Conservation (phyloP, 768 basidiomycete genomes). For the Sarcomyxa edulis region DNA sequence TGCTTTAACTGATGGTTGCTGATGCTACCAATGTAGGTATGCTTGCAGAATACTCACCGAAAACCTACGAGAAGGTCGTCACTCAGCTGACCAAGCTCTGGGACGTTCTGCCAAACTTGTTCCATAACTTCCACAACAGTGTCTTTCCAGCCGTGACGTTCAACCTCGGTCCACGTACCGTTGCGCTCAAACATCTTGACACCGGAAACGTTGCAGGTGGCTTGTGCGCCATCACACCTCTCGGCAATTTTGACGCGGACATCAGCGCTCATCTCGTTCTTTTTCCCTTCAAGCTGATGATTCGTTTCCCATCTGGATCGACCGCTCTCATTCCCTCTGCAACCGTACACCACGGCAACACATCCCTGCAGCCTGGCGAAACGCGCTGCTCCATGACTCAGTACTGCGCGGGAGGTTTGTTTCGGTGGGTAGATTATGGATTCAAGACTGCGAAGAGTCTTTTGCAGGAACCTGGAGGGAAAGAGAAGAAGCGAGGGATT, state of each 20-base stretch:
- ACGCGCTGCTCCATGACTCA: slow-evolving; percentile 18
- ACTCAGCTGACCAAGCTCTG: background rate
- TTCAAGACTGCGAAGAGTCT: slow-evolving; percentile 1
- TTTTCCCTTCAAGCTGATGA: slow-evolving; percentile 11
- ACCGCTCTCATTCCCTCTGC: slow-evolving; percentile 17
- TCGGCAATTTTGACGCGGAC: slow-evolving; percentile 7
- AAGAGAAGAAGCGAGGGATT: background rate
- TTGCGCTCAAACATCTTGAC: slow-evolving; percentile 2
- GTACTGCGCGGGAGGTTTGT: slow-evolving; percentile 16
- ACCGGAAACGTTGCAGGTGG: slow-evolving; percentile 7
- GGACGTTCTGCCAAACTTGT: slow-evolving; percentile 3
- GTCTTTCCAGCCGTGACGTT: slow-evolving; percentile 4
- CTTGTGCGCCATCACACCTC: slow-evolving; percentile 10
- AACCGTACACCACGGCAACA: slow-evolving; percentile 10
- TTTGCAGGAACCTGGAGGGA: background rate
- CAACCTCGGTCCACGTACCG: slow-evolving; percentile 8
- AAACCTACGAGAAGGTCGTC: background rate
- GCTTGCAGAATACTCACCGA: background rate
- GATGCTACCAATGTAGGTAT: background rate
- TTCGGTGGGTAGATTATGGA: slow-evolving; percentile 16
- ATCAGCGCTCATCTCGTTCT: slow-evolving; percentile 17
- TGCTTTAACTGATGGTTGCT: background rate
- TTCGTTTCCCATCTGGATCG: slow-evolving; percentile 15
- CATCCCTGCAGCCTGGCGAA: too few species aligned
- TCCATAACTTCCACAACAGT: slow-evolving; percentile 3